Evolutionary conservation across 306 rosid genomes (phyloP), one percentile per base, ranked within the genome.

Genomic region (Trifolium pratense): DNA sequence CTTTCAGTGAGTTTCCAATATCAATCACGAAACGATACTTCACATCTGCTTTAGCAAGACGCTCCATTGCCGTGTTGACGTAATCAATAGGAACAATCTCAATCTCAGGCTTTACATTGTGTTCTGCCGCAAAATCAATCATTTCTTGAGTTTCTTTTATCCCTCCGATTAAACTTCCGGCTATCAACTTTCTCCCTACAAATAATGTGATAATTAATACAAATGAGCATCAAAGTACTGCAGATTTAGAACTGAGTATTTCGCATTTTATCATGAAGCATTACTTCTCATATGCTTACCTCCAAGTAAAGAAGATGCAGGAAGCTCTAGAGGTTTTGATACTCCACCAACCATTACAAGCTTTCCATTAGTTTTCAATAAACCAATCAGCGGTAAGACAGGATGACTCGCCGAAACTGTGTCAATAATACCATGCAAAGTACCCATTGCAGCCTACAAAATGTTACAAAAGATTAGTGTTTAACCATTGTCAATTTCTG

Each of bases 291-390:
- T n/a, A n/a, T 52, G 4, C 49, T 52, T 81, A 76, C 84, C 78
- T 3, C 3, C 0, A 25, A 81, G 7, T 23, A 84, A 59, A 65
- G 83, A 73, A 67, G 65, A 17, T 37, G 49, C 36, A 0, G 82
- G 87, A 4, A 77, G 60, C 43, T 80, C 85, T 9, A 74, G 65
- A 3, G 87, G 83, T 60, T 70, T 70, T 15, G 60, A 65, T 0
- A 77, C 78, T 14, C 17, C 73, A 6, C 83, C 85, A 5, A 80
- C 15, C 78, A 84, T 8, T 10, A 80, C 73, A 52, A 84, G 85
- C 15, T 77, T 84, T 7, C 87, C 83, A 23, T 70, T 56, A 11
- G 75, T 1, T 62, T 84, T 84, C 39, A 81, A 16, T 60, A 85
- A 7, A 21, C 58, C 65, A 39, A 79, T 56, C 23, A 78, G 23